Conservation (phyloP, 345 rosid genomes). For the Bruguiera parviflora region DNA sequence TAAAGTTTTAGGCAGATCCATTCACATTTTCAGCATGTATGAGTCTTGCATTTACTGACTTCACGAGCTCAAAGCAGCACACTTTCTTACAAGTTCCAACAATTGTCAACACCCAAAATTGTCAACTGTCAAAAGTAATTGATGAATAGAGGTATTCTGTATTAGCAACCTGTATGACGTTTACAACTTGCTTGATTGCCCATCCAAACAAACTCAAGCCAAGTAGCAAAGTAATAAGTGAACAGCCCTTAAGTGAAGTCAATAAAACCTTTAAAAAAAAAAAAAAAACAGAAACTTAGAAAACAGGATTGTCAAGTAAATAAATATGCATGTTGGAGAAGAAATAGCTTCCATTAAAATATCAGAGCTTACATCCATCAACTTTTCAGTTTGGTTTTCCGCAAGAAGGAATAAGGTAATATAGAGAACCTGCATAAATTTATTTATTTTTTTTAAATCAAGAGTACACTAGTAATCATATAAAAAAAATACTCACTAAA, state of each 20-base stretch:
- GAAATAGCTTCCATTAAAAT: slow-evolving; percentile 8
- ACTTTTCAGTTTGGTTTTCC: slow-evolving; percentile 49
- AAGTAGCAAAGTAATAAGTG: slow-evolving; percentile 49
- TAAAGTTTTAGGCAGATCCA: no score
- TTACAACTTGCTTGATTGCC: slow-evolving; percentile 73
- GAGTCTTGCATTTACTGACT: not conserved
- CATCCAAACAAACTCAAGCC: slow-evolving; percentile 72
- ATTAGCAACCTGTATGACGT: slow-evolving; percentile 68
- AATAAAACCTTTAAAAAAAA: slow-evolving; percentile 41
- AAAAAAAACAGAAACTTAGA: slow-evolving; percentile 16
- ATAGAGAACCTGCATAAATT: slow-evolving; percentile 60
- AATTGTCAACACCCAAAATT: no score
- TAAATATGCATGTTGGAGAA: not conserved
- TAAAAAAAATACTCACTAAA: not conserved
- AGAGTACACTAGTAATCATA: slow-evolving; percentile 4
- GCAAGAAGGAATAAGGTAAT: slow-evolving; percentile 67
- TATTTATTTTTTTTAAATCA: no score
- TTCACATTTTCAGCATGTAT: no score
- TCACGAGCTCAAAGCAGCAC: not conserved
- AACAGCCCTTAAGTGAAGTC: slow-evolving; percentile 38
- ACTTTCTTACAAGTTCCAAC: not conserved
- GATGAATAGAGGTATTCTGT: slow-evolving; percentile 3
- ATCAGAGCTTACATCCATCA: slow-evolving; percentile 53
- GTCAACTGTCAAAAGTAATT: not conserved
- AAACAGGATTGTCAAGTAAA: slow-evolving; percentile 9